phyloP scores from a whole-genome alignment of 106 monocot genomes.

The Dendrobium chrysotoxum region DNA sequence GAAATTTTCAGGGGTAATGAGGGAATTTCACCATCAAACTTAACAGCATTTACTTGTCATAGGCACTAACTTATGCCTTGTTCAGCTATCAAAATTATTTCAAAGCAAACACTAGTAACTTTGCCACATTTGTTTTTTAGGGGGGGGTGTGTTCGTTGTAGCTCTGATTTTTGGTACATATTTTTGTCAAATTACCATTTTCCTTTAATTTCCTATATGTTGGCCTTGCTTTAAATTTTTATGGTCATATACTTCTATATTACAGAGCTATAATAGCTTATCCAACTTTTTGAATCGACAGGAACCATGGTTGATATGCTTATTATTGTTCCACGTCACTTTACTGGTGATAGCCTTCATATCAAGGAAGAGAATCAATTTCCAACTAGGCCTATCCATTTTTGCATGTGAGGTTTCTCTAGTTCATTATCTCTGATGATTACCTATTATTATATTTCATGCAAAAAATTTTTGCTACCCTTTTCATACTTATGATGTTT shows the following conservation, averaged over 20 bases:
- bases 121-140: too few relatives aligned
- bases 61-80: too few relatives aligned
- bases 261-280: not conserved
- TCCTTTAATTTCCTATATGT: not conserved
- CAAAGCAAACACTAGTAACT: too few relatives aligned
- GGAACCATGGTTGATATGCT: slow-evolving; percentile 75
- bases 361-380: slow-evolving; percentile 71
- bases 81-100: too few relatives aligned
- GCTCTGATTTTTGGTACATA: too few relatives aligned
- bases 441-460: not conserved
- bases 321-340: slow-evolving; percentile 47
- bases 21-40: too few relatives aligned
- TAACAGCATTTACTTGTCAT: too few relatives aligned
- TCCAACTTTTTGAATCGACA: slow-evolving; percentile 10
- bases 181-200: too few relatives aligned
- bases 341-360: slow-evolving; percentile 48
- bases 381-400: slow-evolving; percentile 61
- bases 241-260: not conserved
- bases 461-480: too few relatives aligned
- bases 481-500: too few relatives aligned
- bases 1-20: too few relatives aligned
- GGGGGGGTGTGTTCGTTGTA: too few relatives aligned
- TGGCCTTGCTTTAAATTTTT: not conserved
- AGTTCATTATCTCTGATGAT: not conserved
- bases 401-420: slow-evolving; percentile 53